Percentiles rank a stretch among this genome's conserved stretches.
Evolutionary conservation across 257 asterid species (phyloP).

Genomic region (Solanum chmielewskii): DNA sequence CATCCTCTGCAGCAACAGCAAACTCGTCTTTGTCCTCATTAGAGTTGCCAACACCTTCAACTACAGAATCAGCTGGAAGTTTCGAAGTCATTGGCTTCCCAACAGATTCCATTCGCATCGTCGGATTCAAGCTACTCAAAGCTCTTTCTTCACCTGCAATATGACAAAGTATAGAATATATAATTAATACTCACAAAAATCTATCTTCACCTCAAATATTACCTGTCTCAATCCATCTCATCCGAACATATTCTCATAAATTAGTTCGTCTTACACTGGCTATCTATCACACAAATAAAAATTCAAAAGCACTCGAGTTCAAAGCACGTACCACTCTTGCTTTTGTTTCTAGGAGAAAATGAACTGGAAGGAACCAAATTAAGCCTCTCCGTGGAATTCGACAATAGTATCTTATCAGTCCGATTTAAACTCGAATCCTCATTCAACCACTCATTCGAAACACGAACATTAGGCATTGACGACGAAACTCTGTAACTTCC

Average conservation of each 20-base stretch:
- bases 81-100: conserved; percentile 61
- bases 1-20: conserved; percentile 30
- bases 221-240: neutral
- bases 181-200: neutral
- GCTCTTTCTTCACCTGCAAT: neutral
- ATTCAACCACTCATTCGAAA: conserved; percentile 18
- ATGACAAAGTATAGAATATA: neutral
- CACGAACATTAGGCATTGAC: conserved; percentile 39
- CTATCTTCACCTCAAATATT: neutral
- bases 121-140: conserved; percentile 26
- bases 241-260: neutral
- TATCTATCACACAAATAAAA: neutral
- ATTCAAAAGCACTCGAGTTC: neutral
- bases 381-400: conserved; percentile 16
- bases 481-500: conserved; percentile 29
- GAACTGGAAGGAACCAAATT: conserved; percentile 35
- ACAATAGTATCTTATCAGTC: neutral
- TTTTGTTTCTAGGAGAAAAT: conserved; percentile 35
- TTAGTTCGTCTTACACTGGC: neutral
- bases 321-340: conserved; percentile 34
- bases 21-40: conserved; percentile 48
- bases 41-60: conserved; percentile 55
- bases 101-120: conserved; percentile 42
- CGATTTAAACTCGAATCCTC: conserved; percentile 13
- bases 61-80: conserved; percentile 41